Evolutionary conservation across 495 filamentous ascomycete genomes (phyloP).

Genomic region (Podospora appendiculata): DNA sequence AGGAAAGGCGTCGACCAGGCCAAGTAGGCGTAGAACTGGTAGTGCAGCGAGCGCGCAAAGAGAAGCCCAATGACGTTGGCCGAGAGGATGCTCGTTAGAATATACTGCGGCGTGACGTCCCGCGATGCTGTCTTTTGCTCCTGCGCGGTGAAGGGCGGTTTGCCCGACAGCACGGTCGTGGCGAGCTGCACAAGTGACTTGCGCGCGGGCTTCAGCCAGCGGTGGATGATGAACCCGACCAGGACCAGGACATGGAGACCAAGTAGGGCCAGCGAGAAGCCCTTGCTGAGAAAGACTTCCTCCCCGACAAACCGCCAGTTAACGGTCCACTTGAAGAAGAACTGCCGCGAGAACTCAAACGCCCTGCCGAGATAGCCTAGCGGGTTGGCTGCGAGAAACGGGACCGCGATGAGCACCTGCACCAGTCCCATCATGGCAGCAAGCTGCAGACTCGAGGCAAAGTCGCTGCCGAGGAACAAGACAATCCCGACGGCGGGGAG

Average conservation of each 20-base stretch:
- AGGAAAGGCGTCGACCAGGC: slow-evolving; percentile 89
- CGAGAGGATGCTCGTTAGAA: slow-evolving; percentile 70
- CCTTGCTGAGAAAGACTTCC: slow-evolving; percentile 66
- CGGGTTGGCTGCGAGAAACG: slow-evolving; percentile 64
- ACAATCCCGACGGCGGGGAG: slow-evolving; percentile 72
- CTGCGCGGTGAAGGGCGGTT: slow-evolving; percentile 43
- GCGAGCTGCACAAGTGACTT: slow-evolving; percentile 39
- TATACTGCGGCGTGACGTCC: slow-evolving; percentile 62
- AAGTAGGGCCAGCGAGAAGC: slow-evolving; percentile 63
- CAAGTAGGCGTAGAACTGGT: slow-evolving; percentile 94
- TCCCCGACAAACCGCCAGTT: slow-evolving; percentile 94
- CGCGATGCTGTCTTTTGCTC: slow-evolving; percentile 48
- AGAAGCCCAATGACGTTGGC: slow-evolving; percentile 80
- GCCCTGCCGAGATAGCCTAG: slow-evolving; percentile 68
- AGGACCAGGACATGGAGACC: slow-evolving; percentile 61
- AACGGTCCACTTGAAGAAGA: slow-evolving; percentile 96
- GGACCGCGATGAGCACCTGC: slow-evolving; percentile 68
- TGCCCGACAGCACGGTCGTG: slow-evolving; percentile 41
- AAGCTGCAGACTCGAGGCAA: slow-evolving; percentile 54
- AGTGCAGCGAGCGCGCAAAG: slow-evolving; percentile 86
- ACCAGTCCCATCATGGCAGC: slow-evolving; percentile 63
- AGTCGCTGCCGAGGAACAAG: slow-evolving; percentile 60
- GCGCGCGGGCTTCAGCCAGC: slow-evolving; percentile 41
- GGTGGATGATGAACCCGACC: slow-evolving; percentile 45
- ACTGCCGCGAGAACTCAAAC: slow-evolving; percentile 83